Percentiles rank a stretch among this genome's conserved stretches.
Conservation (phyloP, 2,329 filamentous ascomycete genomes). For the Alternaria solani region DNA sequence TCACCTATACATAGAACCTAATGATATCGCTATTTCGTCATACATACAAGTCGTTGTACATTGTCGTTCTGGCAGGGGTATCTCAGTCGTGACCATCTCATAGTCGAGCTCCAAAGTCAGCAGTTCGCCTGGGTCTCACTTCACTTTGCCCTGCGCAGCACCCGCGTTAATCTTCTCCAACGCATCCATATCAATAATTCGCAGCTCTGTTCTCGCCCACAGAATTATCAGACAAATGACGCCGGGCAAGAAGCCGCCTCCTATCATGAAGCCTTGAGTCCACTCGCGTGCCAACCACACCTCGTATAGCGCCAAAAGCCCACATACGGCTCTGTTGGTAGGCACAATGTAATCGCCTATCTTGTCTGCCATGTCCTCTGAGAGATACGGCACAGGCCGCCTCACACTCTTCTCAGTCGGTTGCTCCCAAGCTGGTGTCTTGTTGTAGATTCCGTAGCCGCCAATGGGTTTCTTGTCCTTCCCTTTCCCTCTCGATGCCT, state of each 20-base stretch:
- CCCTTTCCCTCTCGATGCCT: constrained; percentile 15
- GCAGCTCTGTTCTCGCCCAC: constrained; percentile 71
- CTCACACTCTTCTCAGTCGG: constrained; percentile 14
- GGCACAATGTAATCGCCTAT: constrained; percentile 67
- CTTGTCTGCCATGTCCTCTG: constrained; percentile 51
- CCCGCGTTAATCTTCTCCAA: constrained; percentile 66
- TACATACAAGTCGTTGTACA: not conserved
- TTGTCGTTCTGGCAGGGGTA: not conserved
- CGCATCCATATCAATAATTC: constrained; percentile 73
- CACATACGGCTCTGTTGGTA: constrained; percentile 66
- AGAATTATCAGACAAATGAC: constrained; percentile 69
- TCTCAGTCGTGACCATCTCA: not conserved
- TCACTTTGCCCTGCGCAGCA: constrained; percentile 35
- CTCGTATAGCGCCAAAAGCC: constrained; percentile 57
- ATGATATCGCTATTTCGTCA: constrained; percentile 1
- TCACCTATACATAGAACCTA: constrained; percentile 6
- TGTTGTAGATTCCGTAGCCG: constrained; percentile 15
- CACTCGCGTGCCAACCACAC: constrained; percentile 35
- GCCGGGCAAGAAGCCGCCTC: constrained; percentile 52
- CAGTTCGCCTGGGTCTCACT: not conserved
- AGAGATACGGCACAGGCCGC: constrained; percentile 34
- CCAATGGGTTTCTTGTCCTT: constrained; percentile 16
- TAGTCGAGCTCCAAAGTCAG: not conserved
- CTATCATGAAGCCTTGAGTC: constrained; percentile 41
- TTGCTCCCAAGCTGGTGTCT: constrained; percentile 15